phyloP scores from a whole-genome alignment of 2,329 filamentous ascomycete species.

The Colletotrichum brevisporum region DNA sequence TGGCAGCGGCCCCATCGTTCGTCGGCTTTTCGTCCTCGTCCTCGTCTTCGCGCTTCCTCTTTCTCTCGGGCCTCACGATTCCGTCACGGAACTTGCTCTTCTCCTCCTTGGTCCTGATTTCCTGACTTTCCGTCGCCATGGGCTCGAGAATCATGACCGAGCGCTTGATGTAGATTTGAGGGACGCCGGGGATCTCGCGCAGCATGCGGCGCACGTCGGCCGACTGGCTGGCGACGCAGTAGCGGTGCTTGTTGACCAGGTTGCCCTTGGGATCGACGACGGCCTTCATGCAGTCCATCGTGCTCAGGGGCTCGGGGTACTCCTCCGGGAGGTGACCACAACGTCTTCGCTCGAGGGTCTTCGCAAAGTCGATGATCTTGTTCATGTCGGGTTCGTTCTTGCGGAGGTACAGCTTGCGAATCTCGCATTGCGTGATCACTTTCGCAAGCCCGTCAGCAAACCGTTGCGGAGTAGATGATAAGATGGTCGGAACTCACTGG shows the following conservation, averaged over 20 bases:
- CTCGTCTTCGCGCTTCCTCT: constrained; percentile 66
- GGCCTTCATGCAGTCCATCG: constrained; percentile 77
- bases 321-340: constrained; percentile 84
- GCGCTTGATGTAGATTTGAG: constrained; percentile 82
- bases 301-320: constrained; percentile 78
- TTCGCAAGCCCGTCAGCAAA: not conserved
- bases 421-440: constrained; percentile 87
- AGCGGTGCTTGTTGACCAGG: constrained; percentile 82
- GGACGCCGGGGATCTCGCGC: constrained; percentile 78
- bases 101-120: constrained; percentile 77
- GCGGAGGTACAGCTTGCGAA: constrained; percentile 81
- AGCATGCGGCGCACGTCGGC: constrained; percentile 73
- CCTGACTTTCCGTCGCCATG: constrained; percentile 78
- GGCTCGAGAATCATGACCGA: constrained; percentile 81
- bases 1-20: constrained; percentile 27
- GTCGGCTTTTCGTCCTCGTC: constrained; percentile 53
- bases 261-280: constrained; percentile 85
- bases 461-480: too few species aligned
- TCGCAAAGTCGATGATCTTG: constrained; percentile 80
- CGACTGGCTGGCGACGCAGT: constrained; percentile 83
- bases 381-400: constrained; percentile 67
- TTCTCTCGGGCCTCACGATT: constrained; percentile 67
- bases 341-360: constrained; percentile 77
- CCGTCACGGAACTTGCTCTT: constrained; percentile 81
- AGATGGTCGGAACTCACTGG: constrained; percentile 66